Evolutionary conservation across 768 basidiomycete species (phyloP), one percentile per base, ranked within the genome.

Genomic region (Tricholoma furcatifolium): DNA sequence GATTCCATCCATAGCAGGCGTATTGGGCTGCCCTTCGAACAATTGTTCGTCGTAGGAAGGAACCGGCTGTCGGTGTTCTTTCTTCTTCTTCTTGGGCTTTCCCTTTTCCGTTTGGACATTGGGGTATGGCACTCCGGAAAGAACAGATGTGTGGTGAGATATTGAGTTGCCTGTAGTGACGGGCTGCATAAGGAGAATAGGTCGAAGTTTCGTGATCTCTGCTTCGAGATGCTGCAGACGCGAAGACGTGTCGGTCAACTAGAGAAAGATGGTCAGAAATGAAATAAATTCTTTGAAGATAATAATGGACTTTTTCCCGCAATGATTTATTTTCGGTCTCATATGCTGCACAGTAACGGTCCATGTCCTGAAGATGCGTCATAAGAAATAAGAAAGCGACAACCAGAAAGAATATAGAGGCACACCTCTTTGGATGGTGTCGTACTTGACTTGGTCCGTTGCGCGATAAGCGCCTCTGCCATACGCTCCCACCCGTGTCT

Each of bases 131-230:
- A 67, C 47, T 23, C 60, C 58, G 3, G 62, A 49, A 21, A 67
- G 59, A 57, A 60, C 60, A 27, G 63, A 53, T 36, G 62, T 57
- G 15, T 61, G 58, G 58, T 48, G 63, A 30, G 46, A 58, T 49
- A 57, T 60, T 47, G 56, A 68, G 31, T 58, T 34, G 40, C 40
- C 43, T 39, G 56, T 47, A 36, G 71, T 59, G 18, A 68, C 72
- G 17, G 85, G 81, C 43, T 85, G 82, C 77, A 88, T 81, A 12
- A 88, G 70, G 41, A 91, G 74, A 32, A 89, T 66, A 0, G 89
- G 89, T 43, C 82, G 81, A 30, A 91, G 75, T 55, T 81, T 80
- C 2, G 71, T 66, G 7, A 91, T 72, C 62, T 91, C 88, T 10
- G 74, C 61, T 68, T 91, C 88, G 0, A 91, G 75, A 2, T 72